A percentile compares a stretch with the other conserved stretches of the same genome.
Evolutionary conservation across 768 basidiomycete species (phyloP).

Genomic region (Russula abietina): DNA sequence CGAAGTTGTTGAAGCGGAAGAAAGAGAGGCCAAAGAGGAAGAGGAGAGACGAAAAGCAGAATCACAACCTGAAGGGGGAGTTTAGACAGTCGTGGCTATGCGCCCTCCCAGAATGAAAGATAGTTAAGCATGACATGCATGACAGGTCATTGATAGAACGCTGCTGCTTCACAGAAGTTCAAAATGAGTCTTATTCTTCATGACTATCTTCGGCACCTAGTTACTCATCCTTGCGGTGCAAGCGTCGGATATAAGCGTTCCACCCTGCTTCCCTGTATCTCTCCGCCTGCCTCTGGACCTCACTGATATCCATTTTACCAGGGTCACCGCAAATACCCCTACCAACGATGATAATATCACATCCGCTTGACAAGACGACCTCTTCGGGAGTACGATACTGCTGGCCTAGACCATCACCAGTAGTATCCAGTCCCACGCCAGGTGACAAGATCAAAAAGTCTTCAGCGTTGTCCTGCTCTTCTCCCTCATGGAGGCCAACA

Average conservation of each 20-base stretch:
- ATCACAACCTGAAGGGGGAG: slow-evolving; percentile 9
- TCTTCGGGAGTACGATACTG: slow-evolving; percentile 79
- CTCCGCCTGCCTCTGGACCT: slow-evolving; percentile 66
- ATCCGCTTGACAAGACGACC: slow-evolving; percentile 74
- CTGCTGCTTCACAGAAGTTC: not conserved
- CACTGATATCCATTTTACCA: slow-evolving; percentile 39
- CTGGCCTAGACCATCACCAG: slow-evolving; percentile 49
- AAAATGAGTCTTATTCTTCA: not conserved
- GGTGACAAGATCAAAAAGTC: slow-evolving; percentile 92
- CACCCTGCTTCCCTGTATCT: slow-evolving; percentile 83
- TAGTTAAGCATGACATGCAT: too few species aligned
- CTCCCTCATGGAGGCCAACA: slow-evolving; percentile 37
- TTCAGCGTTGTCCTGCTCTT: slow-evolving; percentile 32
- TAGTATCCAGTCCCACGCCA: slow-evolving; percentile 77
- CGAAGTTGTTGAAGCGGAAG: slow-evolving; percentile 92
- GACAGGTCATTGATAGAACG: not conserved
- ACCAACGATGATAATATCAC: slow-evolving; percentile 97
- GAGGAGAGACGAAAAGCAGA: slow-evolving; percentile 28
- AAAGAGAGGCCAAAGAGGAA: slow-evolving; percentile 61
- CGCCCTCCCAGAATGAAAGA: not conserved
- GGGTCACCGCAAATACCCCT: slow-evolving; percentile 82
- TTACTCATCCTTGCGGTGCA: not conserved
- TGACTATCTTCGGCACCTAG: not conserved
- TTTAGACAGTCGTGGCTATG: not conserved
- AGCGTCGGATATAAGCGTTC: slow-evolving; percentile 69